Evolutionary conservation across 805 yeast species (phyloP), one percentile per base, ranked within the genome.

Genomic region (Hanseniaspora nectarophila): DNA sequence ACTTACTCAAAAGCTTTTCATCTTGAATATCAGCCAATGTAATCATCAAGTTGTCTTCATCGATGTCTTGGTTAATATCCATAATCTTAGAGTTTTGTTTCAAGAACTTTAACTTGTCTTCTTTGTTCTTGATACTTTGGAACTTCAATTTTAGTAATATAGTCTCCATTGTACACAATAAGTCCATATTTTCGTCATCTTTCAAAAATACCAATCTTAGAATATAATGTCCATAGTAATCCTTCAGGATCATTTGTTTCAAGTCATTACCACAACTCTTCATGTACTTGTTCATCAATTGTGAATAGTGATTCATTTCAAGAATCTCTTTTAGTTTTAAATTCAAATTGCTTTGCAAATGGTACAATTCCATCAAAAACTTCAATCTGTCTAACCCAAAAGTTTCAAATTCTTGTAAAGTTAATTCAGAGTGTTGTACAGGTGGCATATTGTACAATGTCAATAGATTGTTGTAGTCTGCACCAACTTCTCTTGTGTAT

Each of bases 381-480:
- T 82, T 80, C 56, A 90, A 72, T 55, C 99, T 70, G 61, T 90
- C 97, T 51, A 92, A 82, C 4, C 97, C 97, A 96, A 97, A 92
- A 4, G 74, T 73, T 67, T 92, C 98, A 66, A 92, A 92, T 60
- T 92, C 85, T 57, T 89, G 97, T 16, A 92, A 67, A 0, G 97
- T 86, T 60, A 92, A 81, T 66, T 92, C 97, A 13, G 81, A 80
- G 21, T 49, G 53, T 10, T 49, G 53, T 31, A 74, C 67, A 0
- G 97, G 97, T 10, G 95, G 92, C 5, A 70, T 57, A 24, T 71
- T 76, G 67, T 92, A 92, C 60, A 90, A 78, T 20, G 86, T 79
- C 46, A 92, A 70, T 10, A 53, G 18, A 26, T 43, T 50, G 20
- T 20, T 43, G 24, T 29, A 35, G 47, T 94, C 72, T 34, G 77